phyloP scores from a whole-genome alignment of 2,329 filamentous ascomycete species.

The Blumeria graminis region DNA sequence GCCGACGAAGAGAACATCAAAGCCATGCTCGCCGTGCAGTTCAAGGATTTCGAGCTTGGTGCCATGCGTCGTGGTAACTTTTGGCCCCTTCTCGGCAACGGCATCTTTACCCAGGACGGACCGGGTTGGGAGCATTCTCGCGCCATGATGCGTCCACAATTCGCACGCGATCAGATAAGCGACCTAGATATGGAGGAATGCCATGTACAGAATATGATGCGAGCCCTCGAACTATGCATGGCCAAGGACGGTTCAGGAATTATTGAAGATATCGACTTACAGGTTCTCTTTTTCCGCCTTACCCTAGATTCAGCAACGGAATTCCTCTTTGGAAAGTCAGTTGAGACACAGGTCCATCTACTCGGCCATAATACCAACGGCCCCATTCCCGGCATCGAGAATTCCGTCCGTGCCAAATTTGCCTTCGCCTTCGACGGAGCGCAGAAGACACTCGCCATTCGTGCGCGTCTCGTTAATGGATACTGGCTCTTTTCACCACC shows the following conservation, averaged over 20 bases:
- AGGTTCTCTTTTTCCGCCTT: constrained; percentile 36
- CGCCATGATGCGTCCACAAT: constrained; percentile 28
- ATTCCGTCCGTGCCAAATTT: constrained; percentile 15
- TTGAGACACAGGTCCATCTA: constrained; percentile 16
- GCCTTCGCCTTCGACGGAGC: constrained; percentile 23
- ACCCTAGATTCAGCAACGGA: constrained; percentile 25
- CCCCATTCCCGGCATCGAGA: not conserved
- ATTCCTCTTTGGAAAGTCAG: constrained; percentile 33
- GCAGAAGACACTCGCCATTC: constrained; percentile 11
- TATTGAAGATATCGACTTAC: constrained; percentile 29
- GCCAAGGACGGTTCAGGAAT: constrained; percentile 19
- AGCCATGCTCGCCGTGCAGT: constrained; percentile 27
- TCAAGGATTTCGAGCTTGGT: constrained; percentile 24
- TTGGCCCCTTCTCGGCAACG: constrained; percentile 11
- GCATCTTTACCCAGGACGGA: constrained; percentile 15
- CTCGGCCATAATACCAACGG: not conserved
- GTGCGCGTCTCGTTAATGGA: constrained; percentile 5
- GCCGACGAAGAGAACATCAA: constrained; percentile 24
- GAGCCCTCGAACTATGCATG: constrained; percentile 34
- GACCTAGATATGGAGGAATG: constrained; percentile 48
- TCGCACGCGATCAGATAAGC: constrained; percentile 29
- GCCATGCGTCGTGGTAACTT: constrained; percentile 32
- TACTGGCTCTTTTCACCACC: constrained; percentile 15
- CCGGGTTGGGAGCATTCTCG: constrained; percentile 12
- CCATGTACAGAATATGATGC: constrained; percentile 32